These are phyloP conservation scores for Chaetomium cochliodes DNA, from an alignment of 495 filamentous ascomycete species.

Conservation along the genomic window DNA sequence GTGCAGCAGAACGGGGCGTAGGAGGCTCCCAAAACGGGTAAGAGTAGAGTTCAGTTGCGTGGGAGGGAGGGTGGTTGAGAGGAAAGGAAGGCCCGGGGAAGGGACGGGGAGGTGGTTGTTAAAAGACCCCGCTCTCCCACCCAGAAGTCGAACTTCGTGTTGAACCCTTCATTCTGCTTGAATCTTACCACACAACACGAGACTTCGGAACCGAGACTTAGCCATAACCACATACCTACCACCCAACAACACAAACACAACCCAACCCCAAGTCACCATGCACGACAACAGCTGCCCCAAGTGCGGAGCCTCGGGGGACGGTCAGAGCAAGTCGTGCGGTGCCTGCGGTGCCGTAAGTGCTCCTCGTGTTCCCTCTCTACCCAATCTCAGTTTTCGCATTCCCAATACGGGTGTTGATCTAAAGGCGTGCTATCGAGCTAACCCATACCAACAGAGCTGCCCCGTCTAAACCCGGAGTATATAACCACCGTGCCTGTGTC, in stretches of 20 bases:
- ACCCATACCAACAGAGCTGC: conserved; percentile 24
- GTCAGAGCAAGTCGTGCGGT: conserved; percentile 46
- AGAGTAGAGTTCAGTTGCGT: background rate
- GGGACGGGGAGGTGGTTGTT: background rate
- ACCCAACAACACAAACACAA: conserved; percentile 2
- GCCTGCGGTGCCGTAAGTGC: conserved; percentile 51
- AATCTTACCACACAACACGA: background rate
- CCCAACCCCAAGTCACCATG: conserved; percentile 37
- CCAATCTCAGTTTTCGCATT: background rate
- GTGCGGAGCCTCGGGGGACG: conserved; percentile 45
- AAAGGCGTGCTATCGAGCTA: background rate
- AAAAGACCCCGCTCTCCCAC: conserved; percentile 22
- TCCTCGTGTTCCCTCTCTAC: background rate
- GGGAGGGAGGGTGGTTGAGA: no score
- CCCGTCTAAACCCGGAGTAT: conserved; percentile 24
- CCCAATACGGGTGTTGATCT: no score
- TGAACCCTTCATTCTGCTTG: background rate
- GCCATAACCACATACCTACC: background rate
- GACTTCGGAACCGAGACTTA: background rate
- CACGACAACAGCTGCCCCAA: conserved; percentile 50
- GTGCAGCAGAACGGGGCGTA: background rate
- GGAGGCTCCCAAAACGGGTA: background rate
- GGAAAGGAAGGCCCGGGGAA: background rate
- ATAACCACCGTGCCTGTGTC: no score
- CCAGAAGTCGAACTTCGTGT: background rate